These are phyloP conservation scores for Medicago arabica DNA, from an alignment of 306 rosid species.

Conservation along the genomic window DNA sequence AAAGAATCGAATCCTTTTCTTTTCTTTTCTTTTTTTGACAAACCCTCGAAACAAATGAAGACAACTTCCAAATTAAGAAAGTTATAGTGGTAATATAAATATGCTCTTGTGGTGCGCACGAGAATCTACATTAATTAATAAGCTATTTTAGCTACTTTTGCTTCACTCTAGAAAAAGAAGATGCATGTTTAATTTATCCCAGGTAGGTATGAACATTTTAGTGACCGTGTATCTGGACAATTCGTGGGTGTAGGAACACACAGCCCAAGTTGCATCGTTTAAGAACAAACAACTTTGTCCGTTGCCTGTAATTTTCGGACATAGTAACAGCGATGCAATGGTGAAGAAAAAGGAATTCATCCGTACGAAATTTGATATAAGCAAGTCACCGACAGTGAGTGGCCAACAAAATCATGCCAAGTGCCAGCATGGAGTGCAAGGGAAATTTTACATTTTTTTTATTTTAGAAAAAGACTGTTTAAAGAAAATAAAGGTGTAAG, in stretches of 20 bases:
- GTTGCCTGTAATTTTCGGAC: background rate
- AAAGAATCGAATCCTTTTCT: constrained; percentile 52
- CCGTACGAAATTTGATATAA: background rate
- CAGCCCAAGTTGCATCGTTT: background rate
- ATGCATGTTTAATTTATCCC: background rate
- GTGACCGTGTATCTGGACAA: background rate
- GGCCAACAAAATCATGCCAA: background rate
- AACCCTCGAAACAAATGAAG: constrained; percentile 40
- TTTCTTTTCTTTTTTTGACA: constrained; percentile 69
- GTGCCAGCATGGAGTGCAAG: background rate
- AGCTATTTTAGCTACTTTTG: constrained; percentile 17
- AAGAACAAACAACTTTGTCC: background rate
- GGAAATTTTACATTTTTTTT: background rate
- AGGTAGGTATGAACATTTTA: too few species aligned
- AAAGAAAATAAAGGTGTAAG: too few species aligned
- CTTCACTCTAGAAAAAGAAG: background rate
- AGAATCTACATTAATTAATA: constrained; percentile 24
- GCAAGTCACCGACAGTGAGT: background rate
- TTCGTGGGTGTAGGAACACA: constrained; percentile 35
- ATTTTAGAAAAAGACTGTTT: too few species aligned
- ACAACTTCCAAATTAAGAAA: constrained; percentile 61
- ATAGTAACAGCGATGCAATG: background rate
- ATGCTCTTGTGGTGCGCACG: constrained; percentile 42
- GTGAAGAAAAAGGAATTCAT: background rate
- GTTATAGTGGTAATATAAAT: constrained; percentile 51